Conservation (phyloP, 1,284 basidiomycete species). For the Ustilago vetiveriae region DNA sequence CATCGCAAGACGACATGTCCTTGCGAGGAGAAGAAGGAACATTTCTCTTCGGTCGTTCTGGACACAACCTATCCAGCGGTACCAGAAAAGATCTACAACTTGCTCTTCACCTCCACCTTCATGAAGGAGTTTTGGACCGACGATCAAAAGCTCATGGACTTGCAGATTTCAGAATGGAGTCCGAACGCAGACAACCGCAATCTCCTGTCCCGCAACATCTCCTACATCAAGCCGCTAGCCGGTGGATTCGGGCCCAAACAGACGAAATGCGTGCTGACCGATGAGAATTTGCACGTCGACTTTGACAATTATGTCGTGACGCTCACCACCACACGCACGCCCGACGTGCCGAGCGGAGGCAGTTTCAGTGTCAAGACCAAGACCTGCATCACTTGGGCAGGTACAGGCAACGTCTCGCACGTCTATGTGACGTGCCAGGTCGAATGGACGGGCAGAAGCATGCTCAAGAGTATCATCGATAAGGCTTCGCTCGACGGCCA, state of each 20-base stretch:
- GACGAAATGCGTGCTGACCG: constrained; percentile 90
- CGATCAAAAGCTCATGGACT: constrained; percentile 80
- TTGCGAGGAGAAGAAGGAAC: constrained; percentile 78
- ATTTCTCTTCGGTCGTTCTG: constrained; percentile 79
- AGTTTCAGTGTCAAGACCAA: constrained; percentile 92
- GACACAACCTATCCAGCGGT: constrained; percentile 84
- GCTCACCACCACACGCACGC: constrained; percentile 88
- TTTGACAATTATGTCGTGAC: constrained; percentile 84
- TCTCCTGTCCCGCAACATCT: constrained; percentile 83
- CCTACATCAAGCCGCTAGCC: constrained; percentile 92
- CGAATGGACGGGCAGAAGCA: constrained; percentile 95
- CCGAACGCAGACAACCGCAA: constrained; percentile 72
- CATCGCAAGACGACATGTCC: constrained; percentile 75
- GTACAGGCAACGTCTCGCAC: constrained; percentile 75
- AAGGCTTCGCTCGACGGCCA: constrained; percentile 93
- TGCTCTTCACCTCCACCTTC: constrained; percentile 96
- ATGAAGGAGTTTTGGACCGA: constrained; percentile 90
- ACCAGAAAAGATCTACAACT: constrained; percentile 92
- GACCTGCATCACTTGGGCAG: constrained; percentile 94
- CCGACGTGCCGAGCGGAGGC: constrained; percentile 91
- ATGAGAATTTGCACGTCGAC: constrained; percentile 83
- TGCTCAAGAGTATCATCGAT: constrained; percentile 96
- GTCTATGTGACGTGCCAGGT: constrained; percentile 89
- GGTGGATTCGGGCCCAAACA: constrained; percentile 90
- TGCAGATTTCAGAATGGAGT: constrained; percentile 61